A percentile compares a stretch with the other conserved stretches of the same genome.
Conservation (phyloP, 345 rosid species). For the Zanthoxylum bungeanum region DNA sequence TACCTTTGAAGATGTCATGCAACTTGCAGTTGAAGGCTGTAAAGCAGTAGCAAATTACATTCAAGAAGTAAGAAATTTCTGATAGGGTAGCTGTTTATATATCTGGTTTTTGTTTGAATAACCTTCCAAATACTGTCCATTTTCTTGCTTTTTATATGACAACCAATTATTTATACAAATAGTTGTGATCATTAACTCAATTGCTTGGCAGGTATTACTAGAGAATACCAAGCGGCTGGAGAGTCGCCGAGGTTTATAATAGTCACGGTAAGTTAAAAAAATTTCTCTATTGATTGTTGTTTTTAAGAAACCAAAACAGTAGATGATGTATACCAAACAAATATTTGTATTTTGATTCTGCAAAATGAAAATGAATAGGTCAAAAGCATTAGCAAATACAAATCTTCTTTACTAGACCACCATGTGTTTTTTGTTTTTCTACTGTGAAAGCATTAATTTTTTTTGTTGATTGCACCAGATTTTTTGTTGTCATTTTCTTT, state of each 20-base stretch:
- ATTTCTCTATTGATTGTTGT: not conserved
- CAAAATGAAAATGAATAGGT: too few species aligned
- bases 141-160: too few species aligned
- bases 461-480: too few species aligned
- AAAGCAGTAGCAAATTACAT: slow-evolving; percentile 78
- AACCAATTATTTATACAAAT: not conserved
- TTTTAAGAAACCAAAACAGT: too few species aligned
- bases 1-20: slow-evolving; percentile 83
- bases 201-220: slow-evolving; percentile 48
- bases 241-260: slow-evolving; percentile 56
- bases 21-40: slow-evolving; percentile 83
- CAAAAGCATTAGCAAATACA: too few species aligned
- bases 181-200: not conserved
- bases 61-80: slow-evolving; percentile 46
- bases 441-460: too few species aligned
- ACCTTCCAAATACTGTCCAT: not conserved
- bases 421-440: too few species aligned
- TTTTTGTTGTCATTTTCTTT: too few species aligned
- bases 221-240: slow-evolving; percentile 86
- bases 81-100: not conserved
- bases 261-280: not conserved
- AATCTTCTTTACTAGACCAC: too few species aligned
- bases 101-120: not conserved
- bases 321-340: too few species aligned
- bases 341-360: too few species aligned